phyloP scores from a whole-genome alignment of 495 filamentous ascomycete genomes.

The Aspergillus nanangensis region DNA sequence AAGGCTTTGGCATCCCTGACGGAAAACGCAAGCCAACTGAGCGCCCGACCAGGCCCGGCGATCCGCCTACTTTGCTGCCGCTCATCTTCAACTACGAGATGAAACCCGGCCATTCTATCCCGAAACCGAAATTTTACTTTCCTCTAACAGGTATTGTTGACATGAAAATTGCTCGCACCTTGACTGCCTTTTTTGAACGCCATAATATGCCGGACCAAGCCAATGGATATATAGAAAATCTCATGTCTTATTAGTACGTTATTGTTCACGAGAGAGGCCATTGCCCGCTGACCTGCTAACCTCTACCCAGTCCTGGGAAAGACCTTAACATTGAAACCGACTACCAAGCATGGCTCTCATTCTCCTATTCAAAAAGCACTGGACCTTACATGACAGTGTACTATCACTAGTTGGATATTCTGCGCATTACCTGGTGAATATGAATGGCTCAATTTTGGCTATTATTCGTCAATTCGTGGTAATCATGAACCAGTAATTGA shows the following conservation, averaged over 20 bases:
- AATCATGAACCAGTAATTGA: no score
- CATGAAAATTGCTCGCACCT: not conserved
- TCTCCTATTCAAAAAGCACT: conserved; percentile 6
- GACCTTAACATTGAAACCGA: no score
- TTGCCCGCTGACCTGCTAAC: no score
- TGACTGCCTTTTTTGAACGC: not conserved
- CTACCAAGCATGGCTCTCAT: conserved; percentile 5
- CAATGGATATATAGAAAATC: not conserved
- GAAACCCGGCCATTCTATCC: not conserved
- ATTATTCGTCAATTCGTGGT: no score
- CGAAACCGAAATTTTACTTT: not conserved
- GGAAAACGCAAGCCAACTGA: conserved; percentile 1
- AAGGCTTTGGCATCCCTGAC: conserved; percentile 1
- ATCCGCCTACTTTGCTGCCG: not conserved
- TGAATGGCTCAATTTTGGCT: no score
- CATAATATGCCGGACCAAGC: not conserved
- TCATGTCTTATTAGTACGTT: not conserved
- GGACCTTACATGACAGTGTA: conserved; percentile 11
- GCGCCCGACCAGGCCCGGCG: not conserved
- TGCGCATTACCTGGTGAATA: no score
- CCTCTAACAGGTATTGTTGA: not conserved
- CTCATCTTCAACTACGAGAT: not conserved
- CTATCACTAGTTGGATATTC: no score
- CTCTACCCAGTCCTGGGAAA: no score
- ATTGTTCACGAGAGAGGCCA: no score